Conservation (phyloP, 148 eudicot genomes). For the Amaranthus hypochondriacus region DNA sequence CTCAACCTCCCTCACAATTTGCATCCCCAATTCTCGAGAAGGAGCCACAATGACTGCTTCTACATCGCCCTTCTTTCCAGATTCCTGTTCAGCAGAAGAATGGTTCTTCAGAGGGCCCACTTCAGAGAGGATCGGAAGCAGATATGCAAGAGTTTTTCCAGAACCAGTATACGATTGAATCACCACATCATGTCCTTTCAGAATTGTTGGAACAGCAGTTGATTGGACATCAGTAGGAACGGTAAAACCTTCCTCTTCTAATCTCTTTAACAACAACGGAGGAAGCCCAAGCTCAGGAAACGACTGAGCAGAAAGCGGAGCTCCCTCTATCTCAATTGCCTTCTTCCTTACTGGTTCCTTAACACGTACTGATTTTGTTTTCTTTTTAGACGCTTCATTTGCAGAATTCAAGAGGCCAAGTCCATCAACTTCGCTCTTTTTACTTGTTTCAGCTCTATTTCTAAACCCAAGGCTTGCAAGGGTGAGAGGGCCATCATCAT, state of each 20-base stretch:
- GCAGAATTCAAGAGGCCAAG: conserved; percentile 27
- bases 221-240: conserved; percentile 89
- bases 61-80: conserved; percentile 43
- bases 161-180: conserved; percentile 98
- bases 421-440: conserved; percentile 29
- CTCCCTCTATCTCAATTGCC: conserved; percentile 44
- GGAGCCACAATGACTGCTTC: conserved; percentile 94
- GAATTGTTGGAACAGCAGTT: conserved; percentile 71
- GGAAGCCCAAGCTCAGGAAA: conserved; percentile 89
- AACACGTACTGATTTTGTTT: conserved; percentile 34
- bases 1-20: conserved; percentile 86
- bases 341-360: conserved; percentile 30
- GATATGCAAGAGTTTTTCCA: conserved; percentile 89
- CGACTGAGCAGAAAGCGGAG: conserved; percentile 79
- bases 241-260: conserved; percentile 65
- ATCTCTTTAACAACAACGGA: conserved; percentile 61
- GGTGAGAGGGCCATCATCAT: conserved; percentile 48
- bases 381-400: conserved; percentile 38
- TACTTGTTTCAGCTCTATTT: conserved; percentile 27
- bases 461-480: conserved; percentile 61
- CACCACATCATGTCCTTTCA: conserved; percentile 69
- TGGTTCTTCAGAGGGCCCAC: conserved; percentile 59
- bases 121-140: conserved; percentile 84
- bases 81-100: conserved; percentile 19
- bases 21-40: conserved; percentile 95